Evolutionary conservation across 163 green algal species (phyloP).

Genomic region (Trebouxiophyceae sp.): DNA sequence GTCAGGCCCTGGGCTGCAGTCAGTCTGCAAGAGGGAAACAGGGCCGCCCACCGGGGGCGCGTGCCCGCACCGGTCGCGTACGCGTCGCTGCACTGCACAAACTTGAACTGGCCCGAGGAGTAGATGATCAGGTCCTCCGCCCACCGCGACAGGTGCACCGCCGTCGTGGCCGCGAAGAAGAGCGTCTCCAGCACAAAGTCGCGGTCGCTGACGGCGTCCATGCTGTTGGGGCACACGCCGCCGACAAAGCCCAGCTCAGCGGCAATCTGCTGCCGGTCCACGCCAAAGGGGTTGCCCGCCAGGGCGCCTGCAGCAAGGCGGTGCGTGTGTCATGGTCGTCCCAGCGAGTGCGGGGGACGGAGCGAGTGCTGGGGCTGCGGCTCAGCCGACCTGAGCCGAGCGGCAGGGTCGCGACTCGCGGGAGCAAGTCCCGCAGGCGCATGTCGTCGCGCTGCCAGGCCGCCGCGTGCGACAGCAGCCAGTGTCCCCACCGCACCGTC

Average conservation of each 20-base stretch:
- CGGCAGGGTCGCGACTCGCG: slow-evolving; percentile 82
- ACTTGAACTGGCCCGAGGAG: slow-evolving; percentile 78
- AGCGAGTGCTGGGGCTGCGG: not conserved
- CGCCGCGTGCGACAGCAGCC: slow-evolving; percentile 86
- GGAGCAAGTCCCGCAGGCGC: slow-evolving; percentile 80
- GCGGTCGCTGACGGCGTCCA: slow-evolving; percentile 94
- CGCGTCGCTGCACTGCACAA: slow-evolving; percentile 85
- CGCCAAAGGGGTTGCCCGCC: slow-evolving; percentile 92
- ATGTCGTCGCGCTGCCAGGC: slow-evolving; percentile 92
- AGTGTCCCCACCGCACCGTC: slow-evolving; percentile 87
- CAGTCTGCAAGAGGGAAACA: no score
- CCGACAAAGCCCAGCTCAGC: slow-evolving; percentile 81
- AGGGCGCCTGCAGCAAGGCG: slow-evolving; percentile 82
- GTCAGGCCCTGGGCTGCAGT: not conserved
- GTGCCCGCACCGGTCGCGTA: slow-evolving; percentile 74
- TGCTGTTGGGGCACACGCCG: slow-evolving; percentile 92
- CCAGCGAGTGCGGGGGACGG: not conserved
- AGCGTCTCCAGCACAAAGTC: slow-evolving; percentile 94
- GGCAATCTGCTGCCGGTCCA: slow-evolving; percentile 88
- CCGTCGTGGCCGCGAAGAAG: slow-evolving; percentile 70
- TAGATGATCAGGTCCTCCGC: slow-evolving; percentile 98
- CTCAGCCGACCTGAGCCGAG: slow-evolving; percentile 64
- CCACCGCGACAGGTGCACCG: slow-evolving; percentile 79
- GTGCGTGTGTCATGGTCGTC: no score
- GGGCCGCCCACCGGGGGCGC: no score